Evolutionary conservation across 768 basidiomycete genomes (phyloP).

Genomic region (Dioszegia crocea): DNA sequence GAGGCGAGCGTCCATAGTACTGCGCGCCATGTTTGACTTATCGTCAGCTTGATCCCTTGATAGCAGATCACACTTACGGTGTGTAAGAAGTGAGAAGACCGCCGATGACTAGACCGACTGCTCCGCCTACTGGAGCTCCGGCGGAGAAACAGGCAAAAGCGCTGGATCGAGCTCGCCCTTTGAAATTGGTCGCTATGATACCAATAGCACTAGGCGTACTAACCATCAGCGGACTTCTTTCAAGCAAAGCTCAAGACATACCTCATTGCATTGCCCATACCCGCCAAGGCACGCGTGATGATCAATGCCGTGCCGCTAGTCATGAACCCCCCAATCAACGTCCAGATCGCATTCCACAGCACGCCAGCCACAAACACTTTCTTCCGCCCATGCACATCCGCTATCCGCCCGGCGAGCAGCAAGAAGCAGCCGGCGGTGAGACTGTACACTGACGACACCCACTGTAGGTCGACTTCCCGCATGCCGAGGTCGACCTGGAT

Average conservation of each 20-base stretch:
- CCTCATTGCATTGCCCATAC: slow-evolving; percentile 71
- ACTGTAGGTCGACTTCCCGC: slow-evolving; percentile 40
- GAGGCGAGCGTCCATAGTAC: slow-evolving; percentile 62
- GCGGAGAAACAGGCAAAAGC: slow-evolving; percentile 82
- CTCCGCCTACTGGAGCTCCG: slow-evolving; percentile 76
- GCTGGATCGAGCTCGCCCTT: slow-evolving; percentile 63
- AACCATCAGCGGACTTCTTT: neutral
- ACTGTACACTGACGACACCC: slow-evolving; percentile 47
- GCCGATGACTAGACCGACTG: slow-evolving; percentile 65
- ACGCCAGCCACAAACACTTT: slow-evolving; percentile 64
- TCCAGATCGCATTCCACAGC: slow-evolving; percentile 57
- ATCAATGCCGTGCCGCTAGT: slow-evolving; percentile 60
- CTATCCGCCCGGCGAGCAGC: slow-evolving; percentile 31
- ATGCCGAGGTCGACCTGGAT: slow-evolving; percentile 48
- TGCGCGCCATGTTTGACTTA: slow-evolving; percentile 59
- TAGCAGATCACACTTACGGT: neutral
- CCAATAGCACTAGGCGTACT: slow-evolving; percentile 55
- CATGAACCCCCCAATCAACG: slow-evolving; percentile 52
- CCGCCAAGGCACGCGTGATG: slow-evolving; percentile 71
- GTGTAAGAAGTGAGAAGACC: slow-evolving; percentile 64
- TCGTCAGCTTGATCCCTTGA: neutral
- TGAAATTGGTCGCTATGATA: slow-evolving; percentile 75
- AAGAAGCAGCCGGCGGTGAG: slow-evolving; percentile 46
- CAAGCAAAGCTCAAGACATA: slow-evolving; percentile 11
- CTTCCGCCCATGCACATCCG: slow-evolving; percentile 63